A percentile compares a stretch with the other conserved stretches of the same genome.
These are phyloP conservation scores for Pythium brachiatum DNA, from an alignment of 352 stramenopile genomes.

Conservation along the genomic window DNA sequence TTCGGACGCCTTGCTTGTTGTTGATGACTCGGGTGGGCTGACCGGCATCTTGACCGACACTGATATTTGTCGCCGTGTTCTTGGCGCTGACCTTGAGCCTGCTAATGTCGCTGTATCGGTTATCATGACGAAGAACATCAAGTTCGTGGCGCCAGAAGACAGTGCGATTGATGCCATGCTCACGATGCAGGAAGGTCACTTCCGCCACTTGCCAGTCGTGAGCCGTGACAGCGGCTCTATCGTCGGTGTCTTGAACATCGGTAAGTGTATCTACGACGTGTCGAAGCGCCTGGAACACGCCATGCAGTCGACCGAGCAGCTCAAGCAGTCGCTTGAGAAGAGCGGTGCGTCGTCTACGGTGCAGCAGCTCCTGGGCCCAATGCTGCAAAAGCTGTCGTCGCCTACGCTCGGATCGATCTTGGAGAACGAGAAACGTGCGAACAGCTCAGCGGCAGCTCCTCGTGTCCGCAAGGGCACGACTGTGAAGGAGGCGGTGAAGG, in stretches of 20 bases:
- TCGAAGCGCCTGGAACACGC: slow-evolving; percentile 95
- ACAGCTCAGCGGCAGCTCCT: slow-evolving; percentile 48
- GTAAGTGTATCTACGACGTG: slow-evolving; percentile 98
- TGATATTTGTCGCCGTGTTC: slow-evolving; percentile 92
- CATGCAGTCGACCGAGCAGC: slow-evolving; percentile 76
- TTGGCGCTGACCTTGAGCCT: slow-evolving; percentile 84
- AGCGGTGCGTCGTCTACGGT: slow-evolving; percentile 69
- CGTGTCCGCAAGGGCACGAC: slow-evolving; percentile 84
- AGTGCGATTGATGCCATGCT: slow-evolving; percentile 95
- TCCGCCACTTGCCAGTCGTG: slow-evolving; percentile 96
- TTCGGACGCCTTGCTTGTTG: slow-evolving; percentile 91
- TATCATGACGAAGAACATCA: slow-evolving; percentile 96
- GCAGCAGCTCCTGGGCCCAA: slow-evolving; percentile 73
- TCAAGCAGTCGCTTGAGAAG: slow-evolving; percentile 81
- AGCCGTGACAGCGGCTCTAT: slow-evolving; percentile 72
- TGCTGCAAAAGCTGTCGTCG: slow-evolving; percentile 80
- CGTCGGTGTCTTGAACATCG: slow-evolving; percentile 97
- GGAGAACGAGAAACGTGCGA: slow-evolving; percentile 62
- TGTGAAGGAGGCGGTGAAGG: slow-evolving; percentile 70
- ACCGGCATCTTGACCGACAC: slow-evolving; percentile 96
- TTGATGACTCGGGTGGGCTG: slow-evolving; percentile 80
- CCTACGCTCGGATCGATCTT: slow-evolving; percentile 84
- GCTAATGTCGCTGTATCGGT: slow-evolving; percentile 65
- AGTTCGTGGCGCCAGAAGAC: slow-evolving; percentile 93
- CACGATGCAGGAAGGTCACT: slow-evolving; percentile 97